Conservation (phyloP, 2,329 filamentous ascomycete species). For the Neocatenulostroma microsporum region DNA sequence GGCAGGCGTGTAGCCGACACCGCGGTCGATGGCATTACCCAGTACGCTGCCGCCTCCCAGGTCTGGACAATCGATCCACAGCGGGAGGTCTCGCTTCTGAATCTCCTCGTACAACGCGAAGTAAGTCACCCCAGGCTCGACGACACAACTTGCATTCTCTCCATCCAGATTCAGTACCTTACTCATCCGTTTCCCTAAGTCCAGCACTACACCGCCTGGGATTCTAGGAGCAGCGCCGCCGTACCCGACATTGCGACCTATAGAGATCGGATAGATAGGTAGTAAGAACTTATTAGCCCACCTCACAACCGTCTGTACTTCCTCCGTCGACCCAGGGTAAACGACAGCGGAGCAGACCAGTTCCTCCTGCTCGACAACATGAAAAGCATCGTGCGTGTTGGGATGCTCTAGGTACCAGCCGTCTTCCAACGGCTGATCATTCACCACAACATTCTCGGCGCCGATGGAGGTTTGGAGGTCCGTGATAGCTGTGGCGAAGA, state of each 20-base stretch:
- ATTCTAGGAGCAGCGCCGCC: conserved; percentile 48
- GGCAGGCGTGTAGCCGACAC: conserved; percentile 32
- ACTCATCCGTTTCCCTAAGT: conserved; percentile 48
- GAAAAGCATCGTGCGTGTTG: conserved; percentile 9
- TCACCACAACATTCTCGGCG: conserved; percentile 5
- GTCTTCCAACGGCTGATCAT: conserved; percentile 6
- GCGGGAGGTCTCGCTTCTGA: no score
- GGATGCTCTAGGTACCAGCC: conserved; percentile 9
- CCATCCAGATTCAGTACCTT: conserved; percentile 45
- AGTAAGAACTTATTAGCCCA: conserved; percentile 40
- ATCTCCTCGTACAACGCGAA: conserved; percentile 44
- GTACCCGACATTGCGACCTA: conserved; percentile 47
- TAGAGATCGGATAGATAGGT: conserved; percentile 44
- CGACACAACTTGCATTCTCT: conserved; percentile 42
- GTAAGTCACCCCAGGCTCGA: conserved; percentile 51
- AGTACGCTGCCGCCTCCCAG: conserved; percentile 45
- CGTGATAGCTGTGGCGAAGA: conserved; percentile 5
- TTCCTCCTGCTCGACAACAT: conserved; percentile 36
- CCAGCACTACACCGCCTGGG: conserved; percentile 42
- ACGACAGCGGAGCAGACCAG: conserved; percentile 40
- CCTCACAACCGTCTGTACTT: conserved; percentile 42
- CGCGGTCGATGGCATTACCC: conserved; percentile 44
- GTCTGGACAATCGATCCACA: conserved; percentile 42
- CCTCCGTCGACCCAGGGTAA: conserved; percentile 29
- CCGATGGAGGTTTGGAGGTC: conserved; percentile 2